Evolutionary conservation across 805 yeast species (phyloP).

Genomic region (Starmerella stellata): DNA sequence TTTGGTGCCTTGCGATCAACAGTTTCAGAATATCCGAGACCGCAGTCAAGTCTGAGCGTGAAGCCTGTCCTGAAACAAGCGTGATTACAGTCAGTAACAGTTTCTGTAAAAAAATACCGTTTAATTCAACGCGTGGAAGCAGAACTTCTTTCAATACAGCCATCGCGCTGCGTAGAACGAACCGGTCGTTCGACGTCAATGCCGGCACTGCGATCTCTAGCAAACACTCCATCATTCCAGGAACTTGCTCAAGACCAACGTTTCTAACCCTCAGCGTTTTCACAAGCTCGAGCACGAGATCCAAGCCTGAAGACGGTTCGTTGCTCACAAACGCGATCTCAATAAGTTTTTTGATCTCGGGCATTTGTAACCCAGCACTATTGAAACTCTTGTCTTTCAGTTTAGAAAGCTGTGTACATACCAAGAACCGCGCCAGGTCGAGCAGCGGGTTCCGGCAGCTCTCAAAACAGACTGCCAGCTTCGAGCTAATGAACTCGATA

Average conservation of each 20-base stretch:
- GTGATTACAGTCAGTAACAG: constrained; percentile 25
- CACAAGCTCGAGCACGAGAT: constrained; percentile 17
- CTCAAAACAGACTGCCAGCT: constrained; percentile 18
- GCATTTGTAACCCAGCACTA: not conserved
- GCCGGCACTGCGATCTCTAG: constrained; percentile 17
- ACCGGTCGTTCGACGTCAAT: constrained; percentile 34
- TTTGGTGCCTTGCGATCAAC: constrained; percentile 17
- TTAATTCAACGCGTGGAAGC: constrained; percentile 16
- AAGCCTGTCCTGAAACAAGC: constrained; percentile 26
- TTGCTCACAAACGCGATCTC: not conserved
- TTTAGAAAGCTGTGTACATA: constrained; percentile 15
- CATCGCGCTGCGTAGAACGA: constrained; percentile 35
- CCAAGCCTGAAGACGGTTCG: constrained; percentile 9
- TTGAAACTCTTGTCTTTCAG: not conserved
- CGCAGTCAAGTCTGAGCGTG: constrained; percentile 29
- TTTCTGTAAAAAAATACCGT: constrained; percentile 20
- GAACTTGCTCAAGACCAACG: too few relatives aligned
- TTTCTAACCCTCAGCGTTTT: too few relatives aligned
- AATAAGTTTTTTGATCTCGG: not conserved
- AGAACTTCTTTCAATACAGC: constrained; percentile 39
- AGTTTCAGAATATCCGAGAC: constrained; percentile 28
- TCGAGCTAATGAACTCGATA: constrained; percentile 27
- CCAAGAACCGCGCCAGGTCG: constrained; percentile 19
- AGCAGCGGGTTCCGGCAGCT: constrained; percentile 15
- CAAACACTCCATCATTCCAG: too few relatives aligned